Evolutionary conservation across 257 asterid genomes (phyloP).

Genomic region (Linderniella brevidens): DNA sequence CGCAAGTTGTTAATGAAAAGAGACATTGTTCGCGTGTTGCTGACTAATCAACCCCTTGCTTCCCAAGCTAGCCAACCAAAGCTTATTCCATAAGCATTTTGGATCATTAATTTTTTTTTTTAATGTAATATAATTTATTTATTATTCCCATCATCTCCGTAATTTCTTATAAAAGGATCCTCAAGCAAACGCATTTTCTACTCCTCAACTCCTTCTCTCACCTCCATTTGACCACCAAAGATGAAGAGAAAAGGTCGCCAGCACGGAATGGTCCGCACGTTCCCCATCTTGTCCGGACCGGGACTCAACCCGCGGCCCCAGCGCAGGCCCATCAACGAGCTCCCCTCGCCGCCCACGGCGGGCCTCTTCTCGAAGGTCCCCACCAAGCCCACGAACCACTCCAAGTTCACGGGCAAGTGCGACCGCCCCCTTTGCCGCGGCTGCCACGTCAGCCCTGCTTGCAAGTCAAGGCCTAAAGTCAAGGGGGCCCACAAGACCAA

Average conservation of each 20-base stretch:
- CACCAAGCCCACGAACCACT: slow-evolving; percentile 69
- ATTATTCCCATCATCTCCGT: too few relatives aligned
- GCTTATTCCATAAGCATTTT: too few relatives aligned
- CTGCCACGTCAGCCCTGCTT: slow-evolving; percentile 40
- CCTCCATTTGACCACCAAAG: neutral
- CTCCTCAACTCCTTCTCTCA: too few relatives aligned
- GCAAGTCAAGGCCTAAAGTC: slow-evolving; percentile 45
- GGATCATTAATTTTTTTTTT: too few relatives aligned
- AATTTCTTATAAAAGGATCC: too few relatives aligned
- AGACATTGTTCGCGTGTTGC: slow-evolving; percentile 3
- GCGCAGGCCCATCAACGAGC: slow-evolving; percentile 13
- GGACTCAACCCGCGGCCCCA: slow-evolving; percentile 18
- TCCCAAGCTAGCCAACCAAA: slow-evolving; percentile 18
- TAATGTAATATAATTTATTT: too few relatives aligned
- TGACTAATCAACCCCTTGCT: slow-evolving; percentile 29
- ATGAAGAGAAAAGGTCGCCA: slow-evolving; percentile 80
- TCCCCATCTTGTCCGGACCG: slow-evolving; percentile 20
- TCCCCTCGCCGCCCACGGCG: slow-evolving; percentile 39
- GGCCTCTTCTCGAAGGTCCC: slow-evolving; percentile 47
- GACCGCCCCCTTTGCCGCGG: slow-evolving; percentile 34
- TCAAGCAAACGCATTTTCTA: too few relatives aligned
- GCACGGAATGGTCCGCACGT: slow-evolving; percentile 62
- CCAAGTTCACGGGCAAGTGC: slow-evolving; percentile 74
- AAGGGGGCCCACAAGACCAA: slow-evolving; percentile 41
- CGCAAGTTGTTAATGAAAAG: too few relatives aligned